Conservation (phyloP, 2,329 filamentous ascomycete species). For the Alternaria triticina region DNA sequence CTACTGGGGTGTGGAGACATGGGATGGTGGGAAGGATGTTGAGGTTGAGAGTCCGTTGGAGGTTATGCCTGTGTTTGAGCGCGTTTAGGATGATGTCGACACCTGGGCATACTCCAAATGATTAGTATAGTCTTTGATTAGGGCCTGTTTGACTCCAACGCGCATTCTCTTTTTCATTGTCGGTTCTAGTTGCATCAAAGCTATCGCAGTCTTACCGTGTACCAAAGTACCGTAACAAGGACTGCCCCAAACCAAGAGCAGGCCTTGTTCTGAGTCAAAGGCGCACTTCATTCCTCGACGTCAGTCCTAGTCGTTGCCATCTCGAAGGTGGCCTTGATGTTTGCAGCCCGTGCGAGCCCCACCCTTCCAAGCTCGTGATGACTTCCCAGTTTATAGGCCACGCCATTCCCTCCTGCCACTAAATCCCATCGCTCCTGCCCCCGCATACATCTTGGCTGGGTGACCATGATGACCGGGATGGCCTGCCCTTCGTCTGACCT, state of each 20-base stretch:
- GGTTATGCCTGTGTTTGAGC: slow-evolving; percentile 56
- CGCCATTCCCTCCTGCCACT: not conserved
- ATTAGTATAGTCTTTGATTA: not conserved
- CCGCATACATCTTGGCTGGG: not conserved
- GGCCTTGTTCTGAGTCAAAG: no score
- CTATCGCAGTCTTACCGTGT: no score
- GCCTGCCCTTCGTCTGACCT: not conserved
- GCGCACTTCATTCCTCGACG: no score
- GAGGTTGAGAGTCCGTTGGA: slow-evolving; percentile 55
- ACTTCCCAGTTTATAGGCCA: not conserved
- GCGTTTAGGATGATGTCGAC: not conserved
- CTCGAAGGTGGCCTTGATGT: not conserved
- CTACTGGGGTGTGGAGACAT: slow-evolving; percentile 43
- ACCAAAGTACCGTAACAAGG: not conserved
- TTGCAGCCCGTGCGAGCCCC: not conserved
- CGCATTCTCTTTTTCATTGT: not conserved
- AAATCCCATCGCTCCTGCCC: not conserved
- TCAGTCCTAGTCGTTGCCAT: not conserved
- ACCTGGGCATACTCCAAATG: not conserved
- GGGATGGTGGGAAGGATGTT: slow-evolving; percentile 51
- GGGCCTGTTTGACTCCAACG: not conserved
- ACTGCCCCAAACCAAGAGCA: no score
- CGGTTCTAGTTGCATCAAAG: no score
- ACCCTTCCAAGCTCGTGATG: not conserved
- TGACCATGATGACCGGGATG: not conserved